phyloP scores from a whole-genome alignment of 768 basidiomycete species.

The Lanmaoa rubissima region DNA sequence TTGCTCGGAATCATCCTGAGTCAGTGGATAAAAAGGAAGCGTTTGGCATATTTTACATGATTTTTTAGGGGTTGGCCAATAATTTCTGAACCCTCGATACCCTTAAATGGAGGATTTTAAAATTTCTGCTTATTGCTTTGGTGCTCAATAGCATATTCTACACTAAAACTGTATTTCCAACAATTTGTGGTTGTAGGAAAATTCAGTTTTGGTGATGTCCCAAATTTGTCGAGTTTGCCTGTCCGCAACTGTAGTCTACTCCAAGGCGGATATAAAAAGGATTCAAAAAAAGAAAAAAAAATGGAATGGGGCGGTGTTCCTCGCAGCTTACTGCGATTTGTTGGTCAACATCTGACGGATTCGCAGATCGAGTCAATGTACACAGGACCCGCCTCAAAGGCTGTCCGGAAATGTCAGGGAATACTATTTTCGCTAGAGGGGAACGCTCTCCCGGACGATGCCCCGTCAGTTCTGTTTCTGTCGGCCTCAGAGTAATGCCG shows the following conservation, averaged over 20 bases:
- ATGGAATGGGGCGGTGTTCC: background rate
- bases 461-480: background rate
- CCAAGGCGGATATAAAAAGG: too few species aligned
- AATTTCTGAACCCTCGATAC: too few species aligned
- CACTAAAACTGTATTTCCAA: too few species aligned
- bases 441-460: background rate
- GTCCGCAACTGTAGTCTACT: background rate
- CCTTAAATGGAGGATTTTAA: too few species aligned
- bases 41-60: too few species aligned
- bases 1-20: too few species aligned
- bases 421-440: background rate
- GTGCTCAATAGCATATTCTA: too few species aligned
- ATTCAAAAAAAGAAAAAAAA: conserved; percentile 23
- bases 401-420: background rate
- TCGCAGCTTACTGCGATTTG: background rate
- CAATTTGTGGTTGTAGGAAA: too few species aligned
- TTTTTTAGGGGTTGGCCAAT: too few species aligned
- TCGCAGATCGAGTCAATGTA: background rate
- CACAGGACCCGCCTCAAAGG: background rate
- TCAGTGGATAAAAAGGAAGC: too few species aligned
- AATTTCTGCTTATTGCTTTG: too few species aligned
- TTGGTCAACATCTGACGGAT: background rate
- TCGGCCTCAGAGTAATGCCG: background rate
- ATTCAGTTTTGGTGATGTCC: too few species aligned
- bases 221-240: background rate